phyloP scores from a whole-genome alignment of 2,329 filamentous ascomycete species.

The Beauveria australis region DNA sequence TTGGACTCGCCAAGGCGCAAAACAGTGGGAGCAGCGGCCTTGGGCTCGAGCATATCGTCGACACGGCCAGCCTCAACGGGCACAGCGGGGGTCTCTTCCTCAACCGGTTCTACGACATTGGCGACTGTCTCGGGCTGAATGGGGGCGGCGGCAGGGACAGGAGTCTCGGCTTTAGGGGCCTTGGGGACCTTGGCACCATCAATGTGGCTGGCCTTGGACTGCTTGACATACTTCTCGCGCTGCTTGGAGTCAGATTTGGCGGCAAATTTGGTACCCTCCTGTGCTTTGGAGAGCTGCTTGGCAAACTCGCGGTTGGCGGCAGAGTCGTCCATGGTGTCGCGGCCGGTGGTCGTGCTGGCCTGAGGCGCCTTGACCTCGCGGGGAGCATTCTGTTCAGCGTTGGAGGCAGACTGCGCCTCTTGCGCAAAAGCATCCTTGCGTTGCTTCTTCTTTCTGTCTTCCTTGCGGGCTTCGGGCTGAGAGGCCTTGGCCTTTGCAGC shows the following conservation, averaged over 20 bases:
- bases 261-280: constrained; percentile 57
- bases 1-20: constrained; percentile 66
- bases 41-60: constrained; percentile 83
- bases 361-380: constrained; percentile 21
- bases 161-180: constrained; percentile 51
- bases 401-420: constrained; percentile 26
- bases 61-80: constrained; percentile 60
- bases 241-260: constrained; percentile 51
- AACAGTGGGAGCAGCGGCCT: constrained; percentile 59
- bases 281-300: constrained; percentile 60
- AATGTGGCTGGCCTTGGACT: constrained; percentile 51
- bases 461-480: constrained; percentile 28
- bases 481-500: constrained; percentile 20
- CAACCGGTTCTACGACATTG: constrained; percentile 65
- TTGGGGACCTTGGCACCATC: constrained; percentile 26
- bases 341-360: constrained; percentile 19
- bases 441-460: constrained; percentile 39
- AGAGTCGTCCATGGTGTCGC: constrained; percentile 46
- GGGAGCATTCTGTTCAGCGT: constrained; percentile 29
- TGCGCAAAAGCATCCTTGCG: constrained; percentile 33
- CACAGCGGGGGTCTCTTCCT: constrained; percentile 67
- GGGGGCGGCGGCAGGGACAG: not conserved
- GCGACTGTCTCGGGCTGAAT: constrained; percentile 44
- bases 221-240: constrained; percentile 62
- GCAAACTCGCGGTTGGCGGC: constrained; percentile 70